Percentiles rank a stretch among this genome's conserved stretches.
Conservation (phyloP, 208 protist species). For the Endotrypanum monterogeii region DNA sequence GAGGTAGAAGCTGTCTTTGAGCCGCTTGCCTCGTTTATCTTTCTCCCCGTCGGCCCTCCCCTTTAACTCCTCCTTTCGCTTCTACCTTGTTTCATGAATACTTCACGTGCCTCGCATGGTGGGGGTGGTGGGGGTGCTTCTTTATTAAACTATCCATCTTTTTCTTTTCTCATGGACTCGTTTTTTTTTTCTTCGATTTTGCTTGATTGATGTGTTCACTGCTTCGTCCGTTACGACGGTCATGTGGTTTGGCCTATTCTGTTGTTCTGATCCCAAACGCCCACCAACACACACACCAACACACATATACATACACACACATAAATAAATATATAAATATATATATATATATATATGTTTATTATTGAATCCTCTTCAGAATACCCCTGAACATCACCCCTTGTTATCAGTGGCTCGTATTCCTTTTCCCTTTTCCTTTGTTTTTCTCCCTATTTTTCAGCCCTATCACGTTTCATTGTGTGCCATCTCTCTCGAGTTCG, state of each 20-base stretch:
- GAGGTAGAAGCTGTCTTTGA: background rate
- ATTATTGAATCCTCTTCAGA: no score
- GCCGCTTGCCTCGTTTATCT: background rate
- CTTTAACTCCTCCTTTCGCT: slow-evolving; percentile 7
- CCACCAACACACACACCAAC: no score
- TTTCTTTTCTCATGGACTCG: background rate
- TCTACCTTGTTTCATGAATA: background rate
- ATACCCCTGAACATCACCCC: background rate
- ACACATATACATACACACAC: background rate
- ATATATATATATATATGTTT: background rate
- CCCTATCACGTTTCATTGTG: background rate
- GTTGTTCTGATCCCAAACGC: background rate
- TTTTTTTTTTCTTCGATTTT: slow-evolving; percentile 14
- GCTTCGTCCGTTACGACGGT: background rate
- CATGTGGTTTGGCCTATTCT: background rate
- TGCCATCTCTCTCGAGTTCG: background rate
- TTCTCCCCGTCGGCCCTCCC: background rate
- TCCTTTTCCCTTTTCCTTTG: background rate
- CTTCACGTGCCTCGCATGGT: background rate
- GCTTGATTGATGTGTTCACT: background rate
- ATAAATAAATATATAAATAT: background rate
- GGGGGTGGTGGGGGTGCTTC: background rate
- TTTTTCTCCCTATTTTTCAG: background rate
- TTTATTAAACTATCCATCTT: background rate
- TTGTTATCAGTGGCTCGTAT: background rate